Conservation (phyloP, 805 yeast genomes). For the Starmerella bombi region DNA sequence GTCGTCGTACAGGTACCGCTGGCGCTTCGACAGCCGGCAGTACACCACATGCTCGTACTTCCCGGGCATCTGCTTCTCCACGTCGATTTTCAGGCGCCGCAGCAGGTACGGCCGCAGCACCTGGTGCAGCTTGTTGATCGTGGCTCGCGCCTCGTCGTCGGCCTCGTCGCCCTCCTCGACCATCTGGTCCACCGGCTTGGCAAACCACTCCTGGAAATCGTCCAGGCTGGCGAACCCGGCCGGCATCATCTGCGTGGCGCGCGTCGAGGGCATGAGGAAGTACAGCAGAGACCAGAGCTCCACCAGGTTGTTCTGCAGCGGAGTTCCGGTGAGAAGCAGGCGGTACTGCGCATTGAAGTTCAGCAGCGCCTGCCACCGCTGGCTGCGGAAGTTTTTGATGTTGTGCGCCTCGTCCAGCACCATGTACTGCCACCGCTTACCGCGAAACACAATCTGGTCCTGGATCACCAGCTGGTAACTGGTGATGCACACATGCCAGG, state of each 20-base stretch:
- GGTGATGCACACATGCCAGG: conserved; percentile 93
- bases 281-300: conserved; percentile 93
- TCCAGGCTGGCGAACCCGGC: conserved; percentile 93
- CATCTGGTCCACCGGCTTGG: conserved; percentile 88
- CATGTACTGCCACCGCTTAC: conserved; percentile 94
- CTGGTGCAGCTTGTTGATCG: conserved; percentile 81
- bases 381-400: conserved; percentile 89
- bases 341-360: conserved; percentile 89
- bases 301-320: conserved; percentile 84
- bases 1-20: conserved; percentile 83
- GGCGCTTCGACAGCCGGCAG: conserved; percentile 86
- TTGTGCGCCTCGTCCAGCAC: conserved; percentile 97
- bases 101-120: conserved; percentile 84
- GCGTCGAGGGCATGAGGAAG: conserved; percentile 87
- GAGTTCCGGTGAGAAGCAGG: conserved; percentile 86
- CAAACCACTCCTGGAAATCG: conserved; percentile 97
- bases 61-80: conserved; percentile 97
- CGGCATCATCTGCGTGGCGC: conserved; percentile 49
- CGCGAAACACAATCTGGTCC: conserved; percentile 83
- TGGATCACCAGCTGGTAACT: conserved; percentile 96
- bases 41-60: conserved; percentile 90
- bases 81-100: conserved; percentile 88
- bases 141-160: conserved; percentile 59
- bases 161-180: conserved; percentile 65
- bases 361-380: conserved; percentile 89